A percentile compares a stretch with the other conserved stretches of the same genome.
These are phyloP conservation scores for Dactylis glomerata DNA, from an alignment of 176 grass and related monocot species.

Conservation along the genomic window DNA sequence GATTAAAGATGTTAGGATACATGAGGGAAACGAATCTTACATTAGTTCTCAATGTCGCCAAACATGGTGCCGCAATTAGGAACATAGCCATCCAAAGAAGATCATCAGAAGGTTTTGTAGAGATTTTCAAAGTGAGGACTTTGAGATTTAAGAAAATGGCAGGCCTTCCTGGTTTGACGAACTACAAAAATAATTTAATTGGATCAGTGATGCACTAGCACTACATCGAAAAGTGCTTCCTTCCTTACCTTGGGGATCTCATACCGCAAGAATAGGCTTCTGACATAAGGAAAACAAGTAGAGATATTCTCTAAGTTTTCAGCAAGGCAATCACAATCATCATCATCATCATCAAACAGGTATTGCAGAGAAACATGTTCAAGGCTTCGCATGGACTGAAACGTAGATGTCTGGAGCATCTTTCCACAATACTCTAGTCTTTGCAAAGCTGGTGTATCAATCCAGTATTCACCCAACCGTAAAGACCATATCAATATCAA, in stretches of 20 bases:
- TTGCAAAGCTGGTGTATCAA: not conserved
- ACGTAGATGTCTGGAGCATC: not conserved
- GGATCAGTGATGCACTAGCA: not conserved
- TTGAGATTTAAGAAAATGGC: not conserved
- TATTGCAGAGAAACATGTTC: conserved; percentile 5
- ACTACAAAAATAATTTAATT: not conserved
- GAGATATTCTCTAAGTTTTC: not conserved
- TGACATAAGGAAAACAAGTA: no score
- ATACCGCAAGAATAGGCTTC: no score
- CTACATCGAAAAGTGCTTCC: not conserved
- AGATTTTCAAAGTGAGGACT: not conserved
- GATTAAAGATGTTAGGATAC: no score
- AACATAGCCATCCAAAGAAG: not conserved
- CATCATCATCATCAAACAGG: not conserved
- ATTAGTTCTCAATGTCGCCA: not conserved
- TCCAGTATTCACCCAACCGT: not conserved
- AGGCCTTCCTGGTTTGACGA: not conserved
- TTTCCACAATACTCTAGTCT: not conserved
- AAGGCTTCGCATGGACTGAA: not conserved
- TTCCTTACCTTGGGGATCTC: not conserved
- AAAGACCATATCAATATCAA: not conserved
- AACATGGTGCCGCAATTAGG: not conserved
- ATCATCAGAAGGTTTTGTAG: not conserved
- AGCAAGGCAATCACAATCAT: not conserved
- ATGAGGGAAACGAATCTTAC: not conserved